Conservation (phyloP, 805 yeast species). For the Candida michaelii region DNA sequence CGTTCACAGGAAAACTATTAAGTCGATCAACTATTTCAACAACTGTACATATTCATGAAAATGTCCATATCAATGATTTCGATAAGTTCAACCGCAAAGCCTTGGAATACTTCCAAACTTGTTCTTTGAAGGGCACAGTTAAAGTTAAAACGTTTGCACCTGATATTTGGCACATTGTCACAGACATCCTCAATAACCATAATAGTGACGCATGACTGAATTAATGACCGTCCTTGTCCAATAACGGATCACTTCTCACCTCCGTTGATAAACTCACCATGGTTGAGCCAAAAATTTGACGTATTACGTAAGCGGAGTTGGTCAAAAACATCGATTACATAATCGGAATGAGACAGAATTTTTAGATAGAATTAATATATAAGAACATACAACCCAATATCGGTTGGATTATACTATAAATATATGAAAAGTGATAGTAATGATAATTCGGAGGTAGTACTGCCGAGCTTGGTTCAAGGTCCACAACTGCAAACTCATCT, state of each 20-base stretch:
- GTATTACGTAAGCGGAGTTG: background rate
- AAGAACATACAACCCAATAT: background rate
- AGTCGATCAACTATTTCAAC: slow-evolving; percentile 15
- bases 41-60: slow-evolving; percentile 72
- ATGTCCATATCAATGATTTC: slow-evolving; percentile 51
- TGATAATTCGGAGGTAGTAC: no score
- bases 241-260: no score
- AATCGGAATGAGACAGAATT: background rate
- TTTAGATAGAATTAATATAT: background rate
- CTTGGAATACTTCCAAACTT: slow-evolving; percentile 10
- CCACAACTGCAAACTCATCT: no score
- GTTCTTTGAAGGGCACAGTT: slow-evolving; percentile 13
- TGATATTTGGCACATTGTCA: slow-evolving; percentile 75
- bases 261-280: no score
- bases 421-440: no score
- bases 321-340: background rate
- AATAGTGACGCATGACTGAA: no score
- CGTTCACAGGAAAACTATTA: slow-evolving; percentile 28
- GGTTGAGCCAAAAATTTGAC: background rate
- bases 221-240: no score
- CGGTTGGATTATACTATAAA: no score
- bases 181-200: no score
- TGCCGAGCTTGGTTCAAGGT: no score
- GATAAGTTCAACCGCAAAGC: slow-evolving; percentile 22
- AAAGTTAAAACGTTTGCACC: slow-evolving; percentile 86